phyloP scores from a whole-genome alignment of 805 yeast genomes.

The Saccharomycopsis selenospora region DNA sequence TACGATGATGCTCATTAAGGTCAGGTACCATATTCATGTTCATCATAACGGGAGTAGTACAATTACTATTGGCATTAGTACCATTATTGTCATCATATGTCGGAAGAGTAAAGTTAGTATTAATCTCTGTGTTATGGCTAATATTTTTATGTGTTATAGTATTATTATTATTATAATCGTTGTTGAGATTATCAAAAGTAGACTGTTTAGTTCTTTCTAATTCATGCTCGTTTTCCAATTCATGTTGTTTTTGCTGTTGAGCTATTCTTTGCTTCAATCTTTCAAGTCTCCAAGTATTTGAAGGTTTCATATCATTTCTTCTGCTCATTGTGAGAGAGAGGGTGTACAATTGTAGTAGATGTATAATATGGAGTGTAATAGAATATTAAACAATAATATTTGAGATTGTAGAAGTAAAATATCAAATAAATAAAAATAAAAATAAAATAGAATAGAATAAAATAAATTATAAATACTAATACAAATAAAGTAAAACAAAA shows the following conservation, averaged over 20 bases:
- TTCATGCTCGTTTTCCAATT: neutral
- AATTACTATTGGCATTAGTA: neutral
- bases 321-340: no score
- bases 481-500: no score
- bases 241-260: constrained; percentile 12
- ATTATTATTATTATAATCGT: neutral
- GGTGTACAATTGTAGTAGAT: no score
- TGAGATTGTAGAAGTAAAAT: no score
- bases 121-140: neutral
- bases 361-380: no score
- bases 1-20: neutral
- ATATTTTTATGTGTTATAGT: neutral
- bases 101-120: neutral
- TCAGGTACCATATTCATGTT: neutral
- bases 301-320: constrained; percentile 15
- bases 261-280: constrained; percentile 16
- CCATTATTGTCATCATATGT: neutral
- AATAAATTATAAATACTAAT: no score
- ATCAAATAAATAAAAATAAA: no score
- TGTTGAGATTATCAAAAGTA: neutral
- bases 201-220: neutral
- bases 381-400: no score
- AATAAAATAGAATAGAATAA: no score
- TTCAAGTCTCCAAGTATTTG: constrained; percentile 21
- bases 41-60: neutral